Percentiles rank a stretch among this genome's conserved stretches.
Evolutionary conservation across 495 filamentous ascomycete genomes (phyloP).

Genomic region (Parathielavia hyrcaniae): DNA sequence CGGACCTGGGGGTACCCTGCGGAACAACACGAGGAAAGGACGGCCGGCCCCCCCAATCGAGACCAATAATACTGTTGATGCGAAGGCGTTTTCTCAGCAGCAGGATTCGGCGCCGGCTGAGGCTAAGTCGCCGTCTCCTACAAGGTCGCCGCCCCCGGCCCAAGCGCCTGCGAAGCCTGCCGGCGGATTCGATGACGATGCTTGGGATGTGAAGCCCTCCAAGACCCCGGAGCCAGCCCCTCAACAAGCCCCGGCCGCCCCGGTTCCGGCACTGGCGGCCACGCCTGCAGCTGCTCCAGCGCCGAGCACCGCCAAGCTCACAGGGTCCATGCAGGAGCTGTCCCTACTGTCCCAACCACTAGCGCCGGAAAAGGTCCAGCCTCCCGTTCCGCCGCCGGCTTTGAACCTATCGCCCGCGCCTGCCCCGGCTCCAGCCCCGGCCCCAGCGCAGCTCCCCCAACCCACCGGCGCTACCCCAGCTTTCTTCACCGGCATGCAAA

Average conservation of each 20-base stretch:
- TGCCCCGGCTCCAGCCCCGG: slow-evolving; percentile 38
- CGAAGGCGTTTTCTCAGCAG: slow-evolving; percentile 73
- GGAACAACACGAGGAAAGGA: slow-evolving; percentile 93
- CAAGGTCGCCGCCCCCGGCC: slow-evolving; percentile 27
- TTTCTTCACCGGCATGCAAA: slow-evolving; percentile 42
- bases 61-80: slow-evolving; percentile 78
- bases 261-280: slow-evolving; percentile 34
- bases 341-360: slow-evolving; percentile 69
- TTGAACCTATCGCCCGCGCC: slow-evolving; percentile 30
- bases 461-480: slow-evolving; percentile 49
- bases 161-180: slow-evolving; percentile 45
- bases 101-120: slow-evolving; percentile 36
- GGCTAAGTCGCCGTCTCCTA: slow-evolving; percentile 40
- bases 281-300: slow-evolving; percentile 23
- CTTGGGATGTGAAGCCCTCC: slow-evolving; percentile 95
- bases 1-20: slow-evolving; percentile 77
- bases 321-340: slow-evolving; percentile 71
- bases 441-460: slow-evolving; percentile 45
- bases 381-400: slow-evolving; percentile 37
- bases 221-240: slow-evolving; percentile 45
- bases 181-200: slow-evolving; percentile 89
- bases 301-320: slow-evolving; percentile 39
- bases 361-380: slow-evolving; percentile 61
- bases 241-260: slow-evolving; percentile 36
- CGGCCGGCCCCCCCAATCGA: slow-evolving; percentile 78